Percentiles rank a stretch among this genome's conserved stretches.
Evolutionary conservation across 1,284 basidiomycete species (phyloP).

Genomic region (Gomphus sp.): DNA sequence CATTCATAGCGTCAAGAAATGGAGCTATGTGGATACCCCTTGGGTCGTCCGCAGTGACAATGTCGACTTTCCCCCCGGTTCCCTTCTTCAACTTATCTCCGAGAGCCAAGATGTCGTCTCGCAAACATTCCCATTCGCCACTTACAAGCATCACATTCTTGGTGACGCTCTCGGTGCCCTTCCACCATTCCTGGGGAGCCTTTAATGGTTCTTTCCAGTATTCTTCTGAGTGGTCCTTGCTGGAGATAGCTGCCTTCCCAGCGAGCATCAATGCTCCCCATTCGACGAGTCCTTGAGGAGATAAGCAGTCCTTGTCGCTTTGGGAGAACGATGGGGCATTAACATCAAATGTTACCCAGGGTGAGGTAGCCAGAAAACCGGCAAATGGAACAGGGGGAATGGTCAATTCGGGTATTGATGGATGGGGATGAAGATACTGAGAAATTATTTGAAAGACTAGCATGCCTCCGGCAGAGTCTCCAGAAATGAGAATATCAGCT

Average conservation of each 20-base stretch:
- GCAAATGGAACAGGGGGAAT: slow-evolving; percentile 16
- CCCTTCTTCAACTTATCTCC: too few relatives aligned
- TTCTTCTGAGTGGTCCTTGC: neutral
- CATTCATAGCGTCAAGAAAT: too few relatives aligned
- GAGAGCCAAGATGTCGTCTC: slow-evolving; percentile 10
- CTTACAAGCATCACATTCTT: slow-evolving; percentile 6
- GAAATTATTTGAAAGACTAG: slow-evolving; percentile 23
- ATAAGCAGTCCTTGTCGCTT: neutral
- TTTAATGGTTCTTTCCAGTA: slow-evolving; percentile 10
- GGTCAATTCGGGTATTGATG: slow-evolving; percentile 12
- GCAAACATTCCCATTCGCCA: slow-evolving; percentile 9
- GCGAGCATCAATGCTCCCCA: neutral
- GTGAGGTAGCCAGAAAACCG: slow-evolving; percentile 24
- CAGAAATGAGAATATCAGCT: slow-evolving; percentile 17
- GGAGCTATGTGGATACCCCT: too few relatives aligned
- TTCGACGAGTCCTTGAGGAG: neutral
- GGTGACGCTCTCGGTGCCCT: neutral
- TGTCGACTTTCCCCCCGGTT: too few relatives aligned
- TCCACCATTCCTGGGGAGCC: slow-evolving; percentile 11
- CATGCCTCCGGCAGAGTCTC: slow-evolving; percentile 30
- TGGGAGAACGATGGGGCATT: neutral
- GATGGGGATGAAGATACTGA: slow-evolving; percentile 24
- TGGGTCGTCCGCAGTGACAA: too few relatives aligned
- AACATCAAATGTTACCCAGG: slow-evolving; percentile 22
- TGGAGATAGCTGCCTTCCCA: too few relatives aligned